Percentiles rank a stretch among this genome's conserved stretches.
phyloP scores from a whole-genome alignment of 176 grass and related monocot genomes.

The Chrysopogon serrulatus region DNA sequence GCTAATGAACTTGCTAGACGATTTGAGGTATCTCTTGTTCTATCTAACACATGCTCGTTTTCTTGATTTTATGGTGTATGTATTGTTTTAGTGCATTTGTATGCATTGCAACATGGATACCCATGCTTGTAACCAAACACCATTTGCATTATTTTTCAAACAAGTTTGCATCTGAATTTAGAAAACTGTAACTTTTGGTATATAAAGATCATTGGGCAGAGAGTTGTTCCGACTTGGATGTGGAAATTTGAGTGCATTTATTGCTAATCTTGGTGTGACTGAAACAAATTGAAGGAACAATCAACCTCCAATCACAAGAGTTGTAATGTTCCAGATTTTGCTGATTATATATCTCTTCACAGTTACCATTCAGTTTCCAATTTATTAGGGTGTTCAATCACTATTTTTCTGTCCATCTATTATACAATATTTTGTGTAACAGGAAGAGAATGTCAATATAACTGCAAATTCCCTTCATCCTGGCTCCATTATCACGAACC shows the following conservation, averaged over 20 bases:
- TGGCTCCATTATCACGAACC: conserved; percentile 87
- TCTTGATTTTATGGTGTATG: not conserved
- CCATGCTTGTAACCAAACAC: not conserved
- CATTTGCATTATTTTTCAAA: not conserved
- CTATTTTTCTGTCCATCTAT: not conserved
- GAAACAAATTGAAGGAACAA: not conserved
- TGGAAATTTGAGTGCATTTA: not conserved
- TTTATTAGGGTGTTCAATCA: not conserved
- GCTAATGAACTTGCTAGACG: conserved; percentile 83
- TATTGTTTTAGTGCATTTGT: not conserved
- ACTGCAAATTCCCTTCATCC: conserved; percentile 98
- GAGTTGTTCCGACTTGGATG: not conserved
- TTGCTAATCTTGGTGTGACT: not conserved
- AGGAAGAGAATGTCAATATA: conserved; percentile 86
- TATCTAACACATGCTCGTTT: not conserved
- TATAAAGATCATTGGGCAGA: not conserved
- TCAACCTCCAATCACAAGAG: not conserved
- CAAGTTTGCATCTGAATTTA: not conserved
- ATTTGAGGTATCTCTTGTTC: conserved; percentile 52
- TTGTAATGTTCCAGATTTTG: not conserved
- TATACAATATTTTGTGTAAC: not conserved
- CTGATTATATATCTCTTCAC: not conserved
- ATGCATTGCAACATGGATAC: not conserved
- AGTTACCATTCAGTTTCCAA: not conserved
- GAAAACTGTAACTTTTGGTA: not conserved